These are phyloP conservation scores for Puccinellia tenuiflora DNA, from an alignment of 176 grass and related monocot genomes.

Conservation along the genomic window DNA sequence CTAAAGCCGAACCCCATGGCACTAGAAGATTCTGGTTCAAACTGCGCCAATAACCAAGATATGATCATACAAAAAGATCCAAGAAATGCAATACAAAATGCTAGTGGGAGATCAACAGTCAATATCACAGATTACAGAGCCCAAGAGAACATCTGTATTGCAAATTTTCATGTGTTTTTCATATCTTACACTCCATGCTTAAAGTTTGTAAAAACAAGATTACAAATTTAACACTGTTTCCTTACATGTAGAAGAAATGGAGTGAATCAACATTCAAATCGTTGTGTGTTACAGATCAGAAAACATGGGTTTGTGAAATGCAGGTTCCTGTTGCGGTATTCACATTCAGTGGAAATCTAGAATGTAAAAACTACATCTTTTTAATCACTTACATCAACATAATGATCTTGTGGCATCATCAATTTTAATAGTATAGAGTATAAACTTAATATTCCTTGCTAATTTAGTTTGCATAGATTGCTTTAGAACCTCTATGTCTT, in stretches of 20 bases:
- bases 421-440: not conserved
- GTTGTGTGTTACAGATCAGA: not conserved
- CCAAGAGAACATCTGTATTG: not conserved
- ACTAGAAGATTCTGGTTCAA: slow-evolving; percentile 92
- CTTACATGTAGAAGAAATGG: not conserved
- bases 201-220: not conserved
- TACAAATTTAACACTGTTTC: not conserved
- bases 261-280: too few species aligned
- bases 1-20: slow-evolving; percentile 98
- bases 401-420: not conserved
- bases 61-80: slow-evolving; percentile 13
- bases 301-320: not conserved
- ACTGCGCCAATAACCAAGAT: slow-evolving; percentile 42
- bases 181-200: slow-evolving; percentile 14
- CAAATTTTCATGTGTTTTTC: not conserved
- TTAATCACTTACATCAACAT: not conserved
- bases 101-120: not conserved
- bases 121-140: slow-evolving; percentile 2
- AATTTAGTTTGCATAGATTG: slow-evolving; percentile 6
- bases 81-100: not conserved
- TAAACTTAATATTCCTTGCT: slow-evolving; percentile 1
- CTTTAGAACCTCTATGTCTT: not conserved
- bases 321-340: not conserved
- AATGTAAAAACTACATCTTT: not conserved
- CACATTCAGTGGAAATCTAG: not conserved